Evolutionary conservation across 169 alveolate genomes (phyloP).

Genomic region (Fabrea salina): DNA sequence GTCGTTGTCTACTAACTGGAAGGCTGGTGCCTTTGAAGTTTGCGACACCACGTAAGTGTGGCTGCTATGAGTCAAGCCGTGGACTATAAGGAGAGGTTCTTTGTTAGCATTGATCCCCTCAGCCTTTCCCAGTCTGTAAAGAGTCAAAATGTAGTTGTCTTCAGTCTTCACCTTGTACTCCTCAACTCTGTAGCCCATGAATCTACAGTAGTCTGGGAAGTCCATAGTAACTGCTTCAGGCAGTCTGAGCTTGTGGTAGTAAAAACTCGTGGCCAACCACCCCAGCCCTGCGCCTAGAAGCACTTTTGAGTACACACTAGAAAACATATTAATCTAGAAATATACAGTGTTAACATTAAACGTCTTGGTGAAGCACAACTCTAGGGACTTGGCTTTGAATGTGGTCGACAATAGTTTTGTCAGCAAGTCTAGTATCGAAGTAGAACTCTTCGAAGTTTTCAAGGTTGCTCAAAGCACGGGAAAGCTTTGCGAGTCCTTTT

Average conservation of each 20-base stretch:
- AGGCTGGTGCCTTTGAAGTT: constrained; percentile 68
- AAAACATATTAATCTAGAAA: no score
- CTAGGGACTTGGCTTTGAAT: background rate
- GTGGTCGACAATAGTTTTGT: background rate
- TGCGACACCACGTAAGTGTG: constrained; percentile 77
- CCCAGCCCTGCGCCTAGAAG: no score
- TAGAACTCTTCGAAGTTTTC: background rate
- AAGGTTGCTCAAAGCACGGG: background rate
- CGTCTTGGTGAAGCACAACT: no score
- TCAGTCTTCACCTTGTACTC: constrained; percentile 49
- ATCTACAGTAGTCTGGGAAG: background rate
- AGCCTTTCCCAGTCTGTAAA: constrained; percentile 49
- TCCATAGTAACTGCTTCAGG: background rate
- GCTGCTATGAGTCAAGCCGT: constrained; percentile 85
- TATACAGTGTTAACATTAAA: no score
- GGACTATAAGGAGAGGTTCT: constrained; percentile 75
- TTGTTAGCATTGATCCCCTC: background rate
- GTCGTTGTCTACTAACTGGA: constrained; percentile 65
- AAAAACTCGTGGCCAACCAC: no score
- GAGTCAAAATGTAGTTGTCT: constrained; percentile 57
- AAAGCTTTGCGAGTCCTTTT: background rate
- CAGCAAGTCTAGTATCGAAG: background rate
- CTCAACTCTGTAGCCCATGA: constrained; percentile 40
- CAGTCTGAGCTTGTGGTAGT: no score
- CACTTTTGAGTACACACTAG: no score